Percentiles rank a stretch among this genome's conserved stretches.
Conservation (phyloP, 2,329 filamentous ascomycete genomes). For the Chaetomium sp. region DNA sequence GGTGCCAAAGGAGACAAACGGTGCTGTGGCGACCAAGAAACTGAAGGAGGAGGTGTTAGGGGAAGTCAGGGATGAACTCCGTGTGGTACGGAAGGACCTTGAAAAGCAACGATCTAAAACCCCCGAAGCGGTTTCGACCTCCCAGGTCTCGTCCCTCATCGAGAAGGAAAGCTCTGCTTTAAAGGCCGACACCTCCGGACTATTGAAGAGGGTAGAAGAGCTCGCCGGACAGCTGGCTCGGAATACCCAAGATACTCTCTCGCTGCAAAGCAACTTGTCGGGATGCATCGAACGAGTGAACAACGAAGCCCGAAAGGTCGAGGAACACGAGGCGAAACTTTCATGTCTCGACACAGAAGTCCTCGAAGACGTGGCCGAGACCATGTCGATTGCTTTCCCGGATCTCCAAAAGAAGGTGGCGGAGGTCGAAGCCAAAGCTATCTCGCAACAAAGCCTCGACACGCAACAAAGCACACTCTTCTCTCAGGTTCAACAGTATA, state of each 20-base stretch:
- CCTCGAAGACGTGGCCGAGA: constrained; percentile 10
- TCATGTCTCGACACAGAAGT: constrained; percentile 10
- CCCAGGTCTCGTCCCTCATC: neutral
- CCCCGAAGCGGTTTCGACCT: neutral
- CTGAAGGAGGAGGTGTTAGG: neutral
- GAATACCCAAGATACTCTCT: neutral
- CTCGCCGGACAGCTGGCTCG: neutral
- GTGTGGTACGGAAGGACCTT: neutral
- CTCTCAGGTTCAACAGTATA: neutral
- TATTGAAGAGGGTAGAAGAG: constrained; percentile 2
- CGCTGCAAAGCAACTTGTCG: neutral
- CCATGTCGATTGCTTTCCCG: constrained; percentile 11
- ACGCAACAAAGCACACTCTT: neutral
- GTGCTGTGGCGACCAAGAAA: neutral
- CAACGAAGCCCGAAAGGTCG: constrained; percentile 1
- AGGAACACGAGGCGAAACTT: constrained; percentile 12
- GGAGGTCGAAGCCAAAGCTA: constrained; percentile 5
- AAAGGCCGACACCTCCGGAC: neutral
- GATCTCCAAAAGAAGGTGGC: constrained; percentile 4
- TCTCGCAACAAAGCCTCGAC: constrained; percentile 1
- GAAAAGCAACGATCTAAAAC: constrained; percentile 1
- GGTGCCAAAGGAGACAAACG: neutral
- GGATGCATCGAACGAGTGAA: neutral
- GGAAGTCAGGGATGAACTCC: constrained; percentile 4
- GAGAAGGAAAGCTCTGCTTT: neutral